Evolutionary conservation across 495 filamentous ascomycete genomes (phyloP).

Genomic region (Trypethelium eluteriae): DNA sequence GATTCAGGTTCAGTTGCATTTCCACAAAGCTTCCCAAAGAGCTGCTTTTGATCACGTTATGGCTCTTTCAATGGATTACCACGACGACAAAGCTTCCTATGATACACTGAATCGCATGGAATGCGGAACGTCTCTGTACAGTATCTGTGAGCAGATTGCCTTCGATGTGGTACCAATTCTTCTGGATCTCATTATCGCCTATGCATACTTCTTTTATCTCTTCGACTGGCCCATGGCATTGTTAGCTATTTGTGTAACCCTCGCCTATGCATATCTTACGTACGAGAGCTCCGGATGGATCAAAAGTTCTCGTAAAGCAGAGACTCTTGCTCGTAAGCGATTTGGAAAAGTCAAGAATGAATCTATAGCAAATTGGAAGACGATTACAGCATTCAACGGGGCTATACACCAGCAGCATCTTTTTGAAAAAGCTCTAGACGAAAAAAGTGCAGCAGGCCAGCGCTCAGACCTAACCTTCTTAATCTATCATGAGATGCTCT

Average conservation of each 20-base stretch:
- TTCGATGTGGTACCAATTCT: conserved; percentile 64
- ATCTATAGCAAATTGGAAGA: conserved; percentile 59
- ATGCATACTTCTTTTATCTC: conserved; percentile 57
- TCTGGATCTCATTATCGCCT: conserved; percentile 61
- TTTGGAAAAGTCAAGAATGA: conserved; percentile 50
- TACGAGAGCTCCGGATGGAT: conserved; percentile 27
- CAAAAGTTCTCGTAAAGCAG: conserved; percentile 23
- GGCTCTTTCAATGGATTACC: conserved; percentile 70
- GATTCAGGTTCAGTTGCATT: conserved; percentile 50
- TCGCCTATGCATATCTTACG: conserved; percentile 52
- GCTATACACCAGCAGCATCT: conserved; percentile 55
- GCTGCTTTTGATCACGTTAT: conserved; percentile 70
- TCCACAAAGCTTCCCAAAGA: conserved; percentile 51
- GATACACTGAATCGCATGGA: conserved; percentile 61
- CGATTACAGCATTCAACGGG: conserved; percentile 64
- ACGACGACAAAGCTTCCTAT: conserved; percentile 64
- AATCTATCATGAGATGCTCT: conserved; percentile 44
- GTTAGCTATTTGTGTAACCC: conserved; percentile 53
- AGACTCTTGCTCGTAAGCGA: conserved; percentile 11
- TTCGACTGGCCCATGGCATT: conserved; percentile 71
- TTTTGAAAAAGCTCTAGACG: conserved; percentile 41
- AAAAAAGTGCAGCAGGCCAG: conserved; percentile 26
- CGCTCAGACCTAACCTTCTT: conserved; percentile 28
- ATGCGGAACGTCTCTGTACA: conserved; percentile 55
- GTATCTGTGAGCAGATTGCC: conserved; percentile 57